A percentile compares a stretch with the other conserved stretches of the same genome.
phyloP scores from a whole-genome alignment of 202 grass and related monocot species.

The Alloteropsis angusta region DNA sequence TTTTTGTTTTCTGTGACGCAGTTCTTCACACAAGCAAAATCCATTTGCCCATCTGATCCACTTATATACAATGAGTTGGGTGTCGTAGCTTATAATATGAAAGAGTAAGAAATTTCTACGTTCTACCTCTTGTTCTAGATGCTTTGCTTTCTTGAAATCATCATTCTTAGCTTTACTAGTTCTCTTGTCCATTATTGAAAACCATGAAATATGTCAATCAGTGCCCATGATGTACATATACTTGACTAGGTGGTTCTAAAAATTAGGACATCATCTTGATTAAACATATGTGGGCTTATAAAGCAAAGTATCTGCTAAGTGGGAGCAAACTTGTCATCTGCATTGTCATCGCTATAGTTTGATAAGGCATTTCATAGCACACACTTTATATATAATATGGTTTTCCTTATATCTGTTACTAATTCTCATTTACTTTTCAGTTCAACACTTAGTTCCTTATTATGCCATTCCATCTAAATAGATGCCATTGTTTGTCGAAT shows the following conservation, averaged over 20 bases:
- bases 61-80: conserved; percentile 92
- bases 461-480: background rate
- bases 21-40: conserved; percentile 93
- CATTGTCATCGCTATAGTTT: conserved; percentile 1
- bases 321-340: background rate
- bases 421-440: background rate
- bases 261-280: background rate
- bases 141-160: background rate
- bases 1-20: conserved; percentile 59
- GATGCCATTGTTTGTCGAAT: background rate
- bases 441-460: conserved; percentile 3
- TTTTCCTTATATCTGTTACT: background rate
- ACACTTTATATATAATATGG: background rate
- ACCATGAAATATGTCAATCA: background rate
- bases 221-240: background rate
- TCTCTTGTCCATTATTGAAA: background rate
- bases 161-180: background rate
- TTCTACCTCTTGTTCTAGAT: conserved; percentile 17
- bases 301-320: background rate
- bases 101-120: conserved; percentile 64
- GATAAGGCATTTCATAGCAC: background rate
- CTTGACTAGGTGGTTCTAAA: conserved; percentile 4
- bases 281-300: background rate
- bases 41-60: conserved; percentile 84
- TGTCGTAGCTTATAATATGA: conserved; percentile 94